Evolutionary conservation across 495 filamentous ascomycete genomes (phyloP), one percentile per base, ranked within the genome.

Genomic region (Talaromyces nanjingensis): DNA sequence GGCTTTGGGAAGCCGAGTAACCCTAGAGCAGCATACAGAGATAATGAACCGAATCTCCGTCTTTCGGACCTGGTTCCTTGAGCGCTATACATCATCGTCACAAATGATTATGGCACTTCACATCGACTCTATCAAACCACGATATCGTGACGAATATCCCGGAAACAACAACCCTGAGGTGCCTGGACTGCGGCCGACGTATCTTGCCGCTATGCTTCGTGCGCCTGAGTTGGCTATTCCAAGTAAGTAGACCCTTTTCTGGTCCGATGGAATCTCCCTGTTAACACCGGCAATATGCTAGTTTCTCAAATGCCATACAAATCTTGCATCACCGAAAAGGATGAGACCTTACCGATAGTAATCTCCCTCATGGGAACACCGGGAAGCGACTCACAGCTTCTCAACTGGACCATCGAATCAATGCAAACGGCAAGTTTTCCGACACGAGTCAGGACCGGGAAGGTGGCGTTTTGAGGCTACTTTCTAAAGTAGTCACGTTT

Each of bases 211-310:
- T 11, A 55, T 55, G 4, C 53, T 55, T 55, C n/a, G 52, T 3
- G 55, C 55, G 14, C 55, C 55, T 58, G 55, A 31, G 8, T 14
- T 58, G 31, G 55, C 55, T 0, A 34, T 58, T 22, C 55, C 55
- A 34, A 58, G 55, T 58, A 58, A 58, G 27, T 9, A 58, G 14
- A 57, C 4, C n/a, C n/a, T n/a, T n/a, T n/a, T n/a, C n/a, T n/a
- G n/a, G n/a, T n/a, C n/a, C n/a, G n/a, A n/a, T n/a, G n/a, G n/a
- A n/a, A n/a, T n/a, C n/a, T n/a, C n/a, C n/a, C n/a, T n/a, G n/a
- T n/a, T n/a, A n/a, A n/a, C n/a, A n/a, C n/a, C n/a, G n/a, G n/a
- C n/a, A n/a, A n/a, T n/a, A n/a, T 31, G 6, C 29, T 31, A 31
- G 29, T 31, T 31, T 31, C 6, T 7, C 29, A 31, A 31, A 54